Evolutionary conservation across 2,329 filamentous ascomycete genomes (phyloP).

Genomic region (Penicillium sp.): DNA sequence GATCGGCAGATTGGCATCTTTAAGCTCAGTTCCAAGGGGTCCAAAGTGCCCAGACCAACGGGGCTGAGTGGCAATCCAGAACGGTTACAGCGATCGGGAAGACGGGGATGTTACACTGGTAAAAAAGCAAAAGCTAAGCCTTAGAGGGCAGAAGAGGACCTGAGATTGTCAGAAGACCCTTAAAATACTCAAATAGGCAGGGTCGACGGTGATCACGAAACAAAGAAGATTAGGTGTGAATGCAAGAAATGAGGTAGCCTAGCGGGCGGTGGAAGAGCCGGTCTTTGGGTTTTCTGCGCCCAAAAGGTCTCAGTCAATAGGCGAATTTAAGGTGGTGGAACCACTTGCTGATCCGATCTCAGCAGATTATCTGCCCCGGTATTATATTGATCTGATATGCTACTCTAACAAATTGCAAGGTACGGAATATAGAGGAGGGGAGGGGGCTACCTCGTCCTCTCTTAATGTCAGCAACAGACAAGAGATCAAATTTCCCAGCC

Average conservation of each 20-base stretch:
- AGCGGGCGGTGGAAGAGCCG: constrained; percentile 1
- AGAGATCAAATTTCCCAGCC: neutral
- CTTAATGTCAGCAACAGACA: too few relatives aligned
- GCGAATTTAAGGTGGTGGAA: constrained; percentile 23
- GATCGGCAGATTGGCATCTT: constrained; percentile 16
- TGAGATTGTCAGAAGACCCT: neutral
- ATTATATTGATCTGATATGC: neutral
- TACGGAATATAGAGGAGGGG: too few relatives aligned
- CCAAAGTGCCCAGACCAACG: constrained; percentile 1
- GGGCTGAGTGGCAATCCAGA: constrained; percentile 17
- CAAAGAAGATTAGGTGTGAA: neutral
- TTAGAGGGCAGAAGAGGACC: neutral
- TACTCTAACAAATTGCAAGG: neutral
- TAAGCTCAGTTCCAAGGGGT: constrained; percentile 15
- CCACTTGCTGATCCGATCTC: constrained; percentile 18
- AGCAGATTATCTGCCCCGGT: neutral
- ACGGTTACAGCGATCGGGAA: constrained; percentile 1
- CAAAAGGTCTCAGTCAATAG: neutral
- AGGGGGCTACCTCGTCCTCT: too few relatives aligned
- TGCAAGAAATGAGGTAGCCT: constrained; percentile 12
- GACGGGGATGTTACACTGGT: neutral
- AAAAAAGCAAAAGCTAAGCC: constrained; percentile 2
- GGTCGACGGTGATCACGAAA: neutral
- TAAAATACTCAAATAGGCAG: neutral
- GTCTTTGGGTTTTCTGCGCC: neutral